Evolutionary conservation across 345 rosid species (phyloP).

Genomic region (Heritiera fomes): DNA sequence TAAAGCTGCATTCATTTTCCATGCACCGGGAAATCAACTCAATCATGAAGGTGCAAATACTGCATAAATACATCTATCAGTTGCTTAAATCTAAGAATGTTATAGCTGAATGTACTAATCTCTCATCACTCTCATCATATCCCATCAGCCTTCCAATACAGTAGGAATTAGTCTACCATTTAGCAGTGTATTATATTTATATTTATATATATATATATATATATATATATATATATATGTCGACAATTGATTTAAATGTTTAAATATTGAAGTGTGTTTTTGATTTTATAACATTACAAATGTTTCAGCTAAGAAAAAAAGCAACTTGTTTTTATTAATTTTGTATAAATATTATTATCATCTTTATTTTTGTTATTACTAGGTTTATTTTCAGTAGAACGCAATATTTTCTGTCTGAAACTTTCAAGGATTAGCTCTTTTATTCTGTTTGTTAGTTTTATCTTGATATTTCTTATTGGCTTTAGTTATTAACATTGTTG

Average conservation of each 20-base stretch:
- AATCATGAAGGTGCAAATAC: conserved; percentile 3
- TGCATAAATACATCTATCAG: not conserved
- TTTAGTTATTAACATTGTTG: conserved; percentile 3
- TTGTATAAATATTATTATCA: not conserved
- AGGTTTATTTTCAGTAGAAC: no score
- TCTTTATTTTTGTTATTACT: no score
- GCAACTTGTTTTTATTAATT: not conserved
- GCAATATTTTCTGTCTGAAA: no score
- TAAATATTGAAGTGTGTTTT: not conserved
- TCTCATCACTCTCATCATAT: not conserved
- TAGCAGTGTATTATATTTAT: not conserved
- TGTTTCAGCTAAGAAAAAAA: not conserved
- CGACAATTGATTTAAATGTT: not conserved
- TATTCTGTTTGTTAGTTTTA: not conserved
- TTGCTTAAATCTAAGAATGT: not conserved
- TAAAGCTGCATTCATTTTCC: conserved; percentile 3
- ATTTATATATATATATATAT: no score
- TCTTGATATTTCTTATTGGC: not conserved
- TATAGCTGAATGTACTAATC: not conserved
- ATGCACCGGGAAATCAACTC: not conserved
- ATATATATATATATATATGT: not conserved
- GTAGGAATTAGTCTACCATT: not conserved
- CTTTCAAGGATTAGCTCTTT: not conserved
- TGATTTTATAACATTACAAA: not conserved
- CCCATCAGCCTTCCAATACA: not conserved